A percentile compares a stretch with the other conserved stretches of the same genome.
phyloP scores from a whole-genome alignment of 2,329 filamentous ascomycete species.

The Leptodontidium sp. region DNA sequence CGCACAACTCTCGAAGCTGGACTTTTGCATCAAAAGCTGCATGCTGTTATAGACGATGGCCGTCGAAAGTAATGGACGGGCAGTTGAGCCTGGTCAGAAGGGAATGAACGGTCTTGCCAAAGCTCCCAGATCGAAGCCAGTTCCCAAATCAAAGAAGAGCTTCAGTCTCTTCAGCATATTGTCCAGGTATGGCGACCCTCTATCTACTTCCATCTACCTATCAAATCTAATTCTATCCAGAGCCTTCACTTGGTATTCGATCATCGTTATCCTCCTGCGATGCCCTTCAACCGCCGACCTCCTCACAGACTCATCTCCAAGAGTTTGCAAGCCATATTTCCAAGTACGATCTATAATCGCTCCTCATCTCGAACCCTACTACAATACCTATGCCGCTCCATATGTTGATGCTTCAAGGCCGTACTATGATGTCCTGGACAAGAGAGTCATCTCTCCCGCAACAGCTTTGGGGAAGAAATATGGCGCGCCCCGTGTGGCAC shows the following conservation, averaged over 20 bases:
- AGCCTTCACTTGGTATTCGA: slow-evolving; percentile 83
- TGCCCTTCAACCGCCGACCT: slow-evolving; percentile 77
- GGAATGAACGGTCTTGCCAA: slow-evolving; percentile 51
- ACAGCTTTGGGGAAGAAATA: slow-evolving; percentile 74
- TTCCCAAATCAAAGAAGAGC: slow-evolving; percentile 35
- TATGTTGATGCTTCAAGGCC: slow-evolving; percentile 81
- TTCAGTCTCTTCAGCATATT: slow-evolving; percentile 56
- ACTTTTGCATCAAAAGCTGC: not conserved
- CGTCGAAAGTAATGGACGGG: slow-evolving; percentile 49
- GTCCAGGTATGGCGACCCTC: slow-evolving; percentile 58
- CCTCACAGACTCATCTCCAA: slow-evolving; percentile 74
- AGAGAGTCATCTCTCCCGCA: slow-evolving; percentile 73
- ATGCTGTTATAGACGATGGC: slow-evolving; percentile 48
- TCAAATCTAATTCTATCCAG: slow-evolving; percentile 54
- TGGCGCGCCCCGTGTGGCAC: slow-evolving; percentile 75
- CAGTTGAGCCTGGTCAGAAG: slow-evolving; percentile 45
- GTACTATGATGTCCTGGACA: slow-evolving; percentile 72
- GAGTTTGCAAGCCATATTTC: slow-evolving; percentile 85
- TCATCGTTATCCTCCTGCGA: slow-evolving; percentile 81
- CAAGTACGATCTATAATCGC: slow-evolving; percentile 67
- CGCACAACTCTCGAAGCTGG: slow-evolving; percentile 8
- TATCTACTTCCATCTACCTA: not conserved
- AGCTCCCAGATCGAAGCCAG: slow-evolving; percentile 46
- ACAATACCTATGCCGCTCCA: slow-evolving; percentile 81
- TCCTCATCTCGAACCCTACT: slow-evolving; percentile 86